A percentile compares a stretch with the other conserved stretches of the same genome.
Conservation (phyloP, 352 stramenopile species). For the Globisporangium recalcitrans region DNA sequence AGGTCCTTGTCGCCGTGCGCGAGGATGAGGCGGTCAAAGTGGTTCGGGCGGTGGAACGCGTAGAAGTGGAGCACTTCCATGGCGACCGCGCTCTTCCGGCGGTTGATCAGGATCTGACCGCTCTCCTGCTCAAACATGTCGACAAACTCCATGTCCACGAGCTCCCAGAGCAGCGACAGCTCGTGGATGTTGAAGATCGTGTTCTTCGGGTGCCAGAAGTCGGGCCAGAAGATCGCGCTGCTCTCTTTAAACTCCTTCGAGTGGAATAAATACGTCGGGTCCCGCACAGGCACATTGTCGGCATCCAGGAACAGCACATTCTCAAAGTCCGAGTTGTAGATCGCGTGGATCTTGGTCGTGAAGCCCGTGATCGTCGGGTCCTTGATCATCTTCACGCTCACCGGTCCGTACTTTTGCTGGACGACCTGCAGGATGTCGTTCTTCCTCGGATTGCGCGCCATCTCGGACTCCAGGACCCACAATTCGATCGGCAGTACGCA, state of each 20-base stretch:
- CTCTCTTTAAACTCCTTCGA: constrained; percentile 32
- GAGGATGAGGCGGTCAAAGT: constrained; percentile 56
- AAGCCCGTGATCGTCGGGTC: constrained; percentile 44
- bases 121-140: constrained; percentile 83
- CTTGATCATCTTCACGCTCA: constrained; percentile 46
- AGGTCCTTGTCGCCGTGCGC: constrained; percentile 78
- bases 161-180: constrained; percentile 54
- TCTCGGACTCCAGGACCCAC: constrained; percentile 51
- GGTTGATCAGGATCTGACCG: constrained; percentile 67
- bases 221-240: constrained; percentile 69
- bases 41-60: constrained; percentile 47
- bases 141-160: constrained; percentile 53
- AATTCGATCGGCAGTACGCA: constrained; percentile 69
- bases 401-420: constrained; percentile 25
- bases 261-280: constrained; percentile 66
- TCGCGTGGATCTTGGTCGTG: constrained; percentile 63
- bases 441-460: constrained; percentile 27
- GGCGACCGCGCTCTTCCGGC: constrained; percentile 25
- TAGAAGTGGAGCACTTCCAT: constrained; percentile 63
- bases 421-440: constrained; percentile 25
- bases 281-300: constrained; percentile 56
- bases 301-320: constrained; percentile 73
- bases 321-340: constrained; percentile 59
- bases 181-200: constrained; percentile 71
- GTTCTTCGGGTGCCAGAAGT: constrained; percentile 68